Base-by-base conservation (phyloP, 345 rosid genomes). In the Moringa oleifera region DNA sequence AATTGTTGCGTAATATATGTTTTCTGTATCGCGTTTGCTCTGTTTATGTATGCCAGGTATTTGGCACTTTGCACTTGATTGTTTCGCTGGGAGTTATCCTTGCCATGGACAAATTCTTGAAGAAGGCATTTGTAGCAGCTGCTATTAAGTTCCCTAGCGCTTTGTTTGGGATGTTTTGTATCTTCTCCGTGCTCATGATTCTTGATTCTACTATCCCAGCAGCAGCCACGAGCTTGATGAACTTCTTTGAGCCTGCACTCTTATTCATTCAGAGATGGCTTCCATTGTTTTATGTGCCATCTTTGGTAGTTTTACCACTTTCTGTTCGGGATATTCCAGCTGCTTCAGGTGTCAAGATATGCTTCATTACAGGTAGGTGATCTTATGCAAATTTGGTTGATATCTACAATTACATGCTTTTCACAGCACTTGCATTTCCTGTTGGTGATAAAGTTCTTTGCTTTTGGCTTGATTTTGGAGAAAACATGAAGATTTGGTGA, bases 101-200 rank as follows among this genome's bases (percentile, higher is more conserved):
- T n/a, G 97, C 95, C 8, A 66, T 69, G 77, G 98, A 93, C 50
- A 77, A 73, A 56, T 78, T 75, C 33, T 83, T 93, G 86, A 85
- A 89, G 59, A 56, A 71, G 63, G 97, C 91, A 15, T 93, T 93
- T 78, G 72, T 83, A 37, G 86, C 82, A 11, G 96, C 98, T 18
- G 83, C 95, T n/a, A 83, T 92, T 36, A 87, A 89, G 83, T 92
- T 92, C 71, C 98, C 98, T 17, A 92, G 98, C 60, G 98, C 97
- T 12, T 68, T 92, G 54, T 89, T 92, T 64, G 98, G 98, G 28
- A 92, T 92, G 98, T 93, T 93, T 59, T 93, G 97, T 77, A 93
- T 89, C 58, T 93, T 93, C 74, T 80, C 96, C 49, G 84, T 86
- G 66, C 71, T 93, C 57, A 70, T 80, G 62, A 63, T 87, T 45